Conservation (phyloP, 345 rosid species). For the thale cress (Arabidopsis thaliana) region DNA sequence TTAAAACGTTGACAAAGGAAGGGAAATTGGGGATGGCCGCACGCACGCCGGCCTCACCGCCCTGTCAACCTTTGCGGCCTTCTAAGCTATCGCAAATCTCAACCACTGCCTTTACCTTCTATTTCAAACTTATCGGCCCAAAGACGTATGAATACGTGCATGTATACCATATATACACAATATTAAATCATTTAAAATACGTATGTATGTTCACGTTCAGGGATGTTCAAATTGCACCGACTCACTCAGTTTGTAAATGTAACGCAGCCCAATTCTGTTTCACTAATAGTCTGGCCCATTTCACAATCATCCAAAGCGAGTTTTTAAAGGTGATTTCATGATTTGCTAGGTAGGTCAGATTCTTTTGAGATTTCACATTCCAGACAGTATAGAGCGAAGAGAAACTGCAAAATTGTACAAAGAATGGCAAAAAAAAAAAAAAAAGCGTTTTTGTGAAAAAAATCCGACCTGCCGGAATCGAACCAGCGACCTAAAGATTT, state of each 20-base stretch:
- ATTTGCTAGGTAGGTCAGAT: background rate
- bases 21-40: conserved; percentile 25
- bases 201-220: background rate
- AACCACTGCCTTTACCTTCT: conserved; percentile 15
- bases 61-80: conserved; percentile 49
- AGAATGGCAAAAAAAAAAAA: background rate
- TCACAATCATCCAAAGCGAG: background rate
- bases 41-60: conserved; percentile 41
- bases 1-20: conserved; percentile 27
- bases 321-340: background rate
- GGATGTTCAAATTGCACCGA: conserved; percentile 18
- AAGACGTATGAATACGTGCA: conserved; percentile 22
- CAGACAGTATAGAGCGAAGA: too few relatives aligned
- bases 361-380: conserved; percentile 5
- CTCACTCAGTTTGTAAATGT: background rate
- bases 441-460: background rate
- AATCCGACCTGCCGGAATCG: conserved; percentile 44
- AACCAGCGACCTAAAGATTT: conserved; percentile 47
- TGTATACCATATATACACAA: background rate
- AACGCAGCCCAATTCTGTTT: conserved; percentile 3
- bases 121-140: conserved; percentile 44
- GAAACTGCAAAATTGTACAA: background rate
- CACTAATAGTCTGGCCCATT: conserved; percentile 17
- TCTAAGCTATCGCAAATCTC: conserved; percentile 40
- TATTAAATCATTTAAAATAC: background rate